Evolutionary conservation across 2,329 filamentous ascomycete species (phyloP), one percentile per base, ranked within the genome.

Genomic region (Exutisphaerella laricina): DNA sequence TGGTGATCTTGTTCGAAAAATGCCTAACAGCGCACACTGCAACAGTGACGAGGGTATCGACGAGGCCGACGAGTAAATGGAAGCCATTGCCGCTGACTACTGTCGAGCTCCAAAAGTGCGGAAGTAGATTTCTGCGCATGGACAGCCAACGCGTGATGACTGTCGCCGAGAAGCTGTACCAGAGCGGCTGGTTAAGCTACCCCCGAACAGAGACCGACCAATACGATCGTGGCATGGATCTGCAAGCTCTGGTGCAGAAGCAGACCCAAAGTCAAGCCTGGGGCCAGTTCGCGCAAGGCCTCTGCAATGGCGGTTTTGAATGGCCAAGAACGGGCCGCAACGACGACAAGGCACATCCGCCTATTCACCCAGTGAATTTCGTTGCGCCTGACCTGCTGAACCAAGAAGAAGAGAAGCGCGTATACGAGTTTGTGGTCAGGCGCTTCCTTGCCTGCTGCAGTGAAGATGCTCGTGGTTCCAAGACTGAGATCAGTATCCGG

Each of bases 341-440:
- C 62, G 94, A 98, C 64, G 92, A 98, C 65, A 92, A 95, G 65
- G 92, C 92, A 0, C 92, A 98, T 67, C 92, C 92, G 18, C 92
- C 92, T 0, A 98, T 98, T 46, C 92, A 98, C 57, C 92, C 92
- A 0, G 84, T 98, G 46, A 85, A 85, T n/a, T 94, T 86, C 60
- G 87, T 84, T 4, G 76, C 77, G 1, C 76, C 82, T 0, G 63
- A 53, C 7, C 71, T 71, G 0, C 77, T 88, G 3, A 70, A 78
- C 16, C 78, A 72, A 41, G 72, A 79, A 1, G 72, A 79, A 1
- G 74, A 84, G 39, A 78, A 75, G 39, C 81, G 80, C 17, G 77
- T 98, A 2, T 96, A 97, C 61, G 90, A 97, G 63, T 95, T 97
- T 55, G 82, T 98, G 7, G 82, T 85, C 16, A 82, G 92, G 1